Evolutionary conservation across 805 yeast species (phyloP).

Genomic region (Wickerhamomyces pijperi): DNA sequence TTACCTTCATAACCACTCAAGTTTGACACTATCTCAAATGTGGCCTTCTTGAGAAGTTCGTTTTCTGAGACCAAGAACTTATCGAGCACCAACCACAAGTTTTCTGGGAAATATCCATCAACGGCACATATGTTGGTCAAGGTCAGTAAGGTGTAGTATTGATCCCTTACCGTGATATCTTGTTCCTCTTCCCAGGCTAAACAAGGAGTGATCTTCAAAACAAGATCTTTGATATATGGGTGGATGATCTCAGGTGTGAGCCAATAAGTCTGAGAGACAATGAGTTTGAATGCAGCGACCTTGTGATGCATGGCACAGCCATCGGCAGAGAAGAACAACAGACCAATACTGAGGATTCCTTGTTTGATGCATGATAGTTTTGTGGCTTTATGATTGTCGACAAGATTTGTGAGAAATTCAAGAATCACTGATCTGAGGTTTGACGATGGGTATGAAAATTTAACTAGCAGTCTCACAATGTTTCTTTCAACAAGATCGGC

Average conservation of each 20-base stretch:
- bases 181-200: conserved; percentile 2
- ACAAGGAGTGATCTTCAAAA: conserved; percentile 1
- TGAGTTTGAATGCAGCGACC: too few species aligned
- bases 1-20: conserved; percentile 29
- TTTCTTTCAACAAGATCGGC: conserved; percentile 15
- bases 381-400: too few species aligned
- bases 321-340: background rate
- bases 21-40: conserved; percentile 57
- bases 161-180: conserved; percentile 21
- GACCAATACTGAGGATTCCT: conserved; percentile 30
- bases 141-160: conserved; percentile 49
- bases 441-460: background rate
- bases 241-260: too few species aligned
- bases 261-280: too few species aligned
- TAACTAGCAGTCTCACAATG: conserved; percentile 7
- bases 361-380: too few species aligned
- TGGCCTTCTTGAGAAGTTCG: conserved; percentile 40
- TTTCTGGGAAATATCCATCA: conserved; percentile 22
- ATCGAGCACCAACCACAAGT: conserved; percentile 36
- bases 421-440: too few species aligned
- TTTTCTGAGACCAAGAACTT: conserved; percentile 32
- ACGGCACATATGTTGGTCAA: conserved; percentile 51
- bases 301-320: too few species aligned
- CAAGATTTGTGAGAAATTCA: background rate
- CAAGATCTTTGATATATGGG: conserved; percentile 23